Evolutionary conservation across 2,329 filamentous ascomycete species (phyloP).

Genomic region (Aquanectria penicillioides): DNA sequence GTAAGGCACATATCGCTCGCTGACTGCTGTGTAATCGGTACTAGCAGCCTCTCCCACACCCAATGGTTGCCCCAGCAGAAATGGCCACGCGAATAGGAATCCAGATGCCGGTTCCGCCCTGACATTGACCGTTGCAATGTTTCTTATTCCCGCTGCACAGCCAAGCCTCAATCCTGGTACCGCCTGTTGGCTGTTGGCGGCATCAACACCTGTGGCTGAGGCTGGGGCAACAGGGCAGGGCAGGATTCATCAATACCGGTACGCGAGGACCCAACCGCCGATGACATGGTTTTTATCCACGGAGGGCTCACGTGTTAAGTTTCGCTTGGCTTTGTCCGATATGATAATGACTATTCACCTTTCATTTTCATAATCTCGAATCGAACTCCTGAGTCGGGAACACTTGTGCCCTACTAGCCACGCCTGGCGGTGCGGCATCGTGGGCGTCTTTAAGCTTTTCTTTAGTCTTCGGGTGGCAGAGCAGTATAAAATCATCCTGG

Average conservation of each 20-base stretch:
- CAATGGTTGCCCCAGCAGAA: slow-evolving; percentile 5
- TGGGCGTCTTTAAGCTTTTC: slow-evolving; percentile 8
- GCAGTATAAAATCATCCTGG: background rate
- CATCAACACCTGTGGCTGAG: no score
- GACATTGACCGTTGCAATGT: slow-evolving; percentile 13
- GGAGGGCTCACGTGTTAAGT: no score
- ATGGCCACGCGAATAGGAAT: slow-evolving; percentile 1
- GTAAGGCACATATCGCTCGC: background rate
- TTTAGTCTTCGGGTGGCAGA: background rate
- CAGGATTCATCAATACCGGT: no score
- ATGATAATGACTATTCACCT: no score
- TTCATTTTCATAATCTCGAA: no score
- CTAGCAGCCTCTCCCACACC: background rate
- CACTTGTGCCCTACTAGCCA: background rate
- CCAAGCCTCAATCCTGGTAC: no score
- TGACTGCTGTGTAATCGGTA: no score
- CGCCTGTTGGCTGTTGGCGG: no score
- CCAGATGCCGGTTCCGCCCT: background rate
- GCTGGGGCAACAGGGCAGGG: no score
- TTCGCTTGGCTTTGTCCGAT: no score
- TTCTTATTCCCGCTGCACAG: slow-evolving; percentile 10
- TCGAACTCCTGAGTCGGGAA: background rate
- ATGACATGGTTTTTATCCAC: no score
- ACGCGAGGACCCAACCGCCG: no score
- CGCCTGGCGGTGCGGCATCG: background rate